Evolutionary conservation across 2,329 filamentous ascomycete species (phyloP), one percentile per base, ranked within the genome.

Genomic region (Rhinocladiella mackenziei): DNA sequence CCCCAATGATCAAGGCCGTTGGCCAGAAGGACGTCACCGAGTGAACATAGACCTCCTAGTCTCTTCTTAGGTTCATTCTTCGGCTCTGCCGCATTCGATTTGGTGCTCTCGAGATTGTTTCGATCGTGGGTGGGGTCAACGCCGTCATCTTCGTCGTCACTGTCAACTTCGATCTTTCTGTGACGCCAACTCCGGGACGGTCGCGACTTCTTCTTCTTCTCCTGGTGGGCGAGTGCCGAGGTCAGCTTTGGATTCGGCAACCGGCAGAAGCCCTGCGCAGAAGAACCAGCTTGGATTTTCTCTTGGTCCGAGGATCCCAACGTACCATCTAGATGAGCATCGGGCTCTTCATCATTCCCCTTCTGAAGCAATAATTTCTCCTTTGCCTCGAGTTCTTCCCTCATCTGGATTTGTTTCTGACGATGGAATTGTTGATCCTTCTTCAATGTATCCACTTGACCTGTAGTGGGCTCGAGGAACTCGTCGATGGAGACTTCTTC

Each of bases 401-500:
- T 53, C 45, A 54, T 44, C 34, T 49, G 38, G 18, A 46, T 18
- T 25, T 54, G 44, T 43, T 50, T 55, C 18, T 54, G 43, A 29
- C 40, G 36, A 23, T 50, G 36, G 36, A 40, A 48, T 5, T 57
- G 51, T 26, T 53, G 37, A 26, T 58, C 56, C 37, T 56, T 53
- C 25, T 47, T 52, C 23, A 57, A 37, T 13, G 51, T 45, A 39
- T 57, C 55, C n/a, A 51, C 51, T 3, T 51, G 50, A 28, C 50
- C 48, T 10, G 49, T 46, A 23, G 48, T 43, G 31, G 50, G 48
- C 19, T 50, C 48, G 36, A 63, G 57, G 15, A 63, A 53, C 32
- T 62, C 56, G 32, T 60, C 59, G 78, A 36, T 19, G 3, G 45
- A 38, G 25, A 39, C 31, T 20, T 44, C 31, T 9, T 39, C 35